A percentile compares a stretch with the other conserved stretches of the same genome.
phyloP scores from a whole-genome alignment of 345 rosid species.

The Xanthoceras sorbifolium region DNA sequence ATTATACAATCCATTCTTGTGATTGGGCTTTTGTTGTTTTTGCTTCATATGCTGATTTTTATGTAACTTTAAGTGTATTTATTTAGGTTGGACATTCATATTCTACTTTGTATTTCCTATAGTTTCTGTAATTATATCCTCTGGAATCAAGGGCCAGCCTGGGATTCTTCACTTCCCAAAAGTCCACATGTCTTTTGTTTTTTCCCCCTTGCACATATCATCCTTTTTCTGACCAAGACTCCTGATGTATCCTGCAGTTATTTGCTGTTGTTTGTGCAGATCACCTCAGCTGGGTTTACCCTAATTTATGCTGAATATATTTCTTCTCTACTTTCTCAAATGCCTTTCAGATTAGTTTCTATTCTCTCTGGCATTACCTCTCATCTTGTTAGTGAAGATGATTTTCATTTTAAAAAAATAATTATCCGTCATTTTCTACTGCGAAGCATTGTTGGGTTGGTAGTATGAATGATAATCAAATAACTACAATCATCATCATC shows the following conservation, averaged over 20 bases:
- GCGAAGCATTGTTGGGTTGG: not conserved
- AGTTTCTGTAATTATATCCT: not conserved
- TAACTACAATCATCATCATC: not conserved
- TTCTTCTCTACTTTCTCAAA: not conserved
- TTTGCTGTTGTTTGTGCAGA: not conserved
- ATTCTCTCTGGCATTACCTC: not conserved
- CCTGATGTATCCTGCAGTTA: not conserved
- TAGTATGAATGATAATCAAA: not conserved
- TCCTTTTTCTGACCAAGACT: not conserved
- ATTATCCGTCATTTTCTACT: not conserved
- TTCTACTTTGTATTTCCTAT: not conserved
- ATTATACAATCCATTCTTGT: not conserved
- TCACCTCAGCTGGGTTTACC: not conserved
- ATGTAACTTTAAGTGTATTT: not conserved
- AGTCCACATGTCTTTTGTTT: not conserved
- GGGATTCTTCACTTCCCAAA: not conserved
- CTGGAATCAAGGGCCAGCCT: not conserved
- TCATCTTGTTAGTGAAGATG: not conserved
- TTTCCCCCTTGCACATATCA: not conserved
- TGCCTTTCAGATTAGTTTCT: not conserved
- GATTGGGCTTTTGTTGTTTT: not conserved
- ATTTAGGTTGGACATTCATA: not conserved
- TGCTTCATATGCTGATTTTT: not conserved
- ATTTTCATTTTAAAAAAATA: not conserved
- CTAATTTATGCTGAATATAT: not conserved